These are phyloP conservation scores for Colletotrichum sp. DNA, from an alignment of 2,329 filamentous ascomycete species.

Conservation along the genomic window DNA sequence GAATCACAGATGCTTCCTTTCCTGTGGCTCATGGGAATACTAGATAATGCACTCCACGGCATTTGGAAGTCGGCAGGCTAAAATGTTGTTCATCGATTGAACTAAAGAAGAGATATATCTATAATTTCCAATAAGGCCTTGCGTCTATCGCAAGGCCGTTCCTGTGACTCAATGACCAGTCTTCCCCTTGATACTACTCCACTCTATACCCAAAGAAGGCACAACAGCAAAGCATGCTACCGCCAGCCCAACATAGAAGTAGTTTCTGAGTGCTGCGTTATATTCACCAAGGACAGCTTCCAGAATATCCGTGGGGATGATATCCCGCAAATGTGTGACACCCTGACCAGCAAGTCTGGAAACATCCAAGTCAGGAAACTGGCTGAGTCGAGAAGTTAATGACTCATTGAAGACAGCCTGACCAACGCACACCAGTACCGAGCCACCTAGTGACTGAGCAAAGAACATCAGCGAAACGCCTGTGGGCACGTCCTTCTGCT, in stretches of 20 bases:
- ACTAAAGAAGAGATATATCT: rapidly evolving
- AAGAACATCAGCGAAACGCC: conserved; percentile 52
- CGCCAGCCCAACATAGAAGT: conserved; percentile 60
- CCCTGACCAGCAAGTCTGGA: conserved; percentile 35
- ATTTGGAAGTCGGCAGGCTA: too few relatives aligned
- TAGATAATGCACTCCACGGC: too few relatives aligned
- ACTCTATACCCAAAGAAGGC: conserved; percentile 65
- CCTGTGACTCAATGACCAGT: background rate
- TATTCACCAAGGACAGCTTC: conserved; percentile 45
- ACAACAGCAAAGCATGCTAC: conserved; percentile 52
- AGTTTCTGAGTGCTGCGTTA: conserved; percentile 57
- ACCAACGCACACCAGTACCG: conserved; percentile 55
- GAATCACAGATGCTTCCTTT: too few relatives aligned
- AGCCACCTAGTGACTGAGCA: conserved; percentile 44
- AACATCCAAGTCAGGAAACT: conserved; percentile 38
- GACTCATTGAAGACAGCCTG: conserved; percentile 56
- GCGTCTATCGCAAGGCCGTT: background rate
- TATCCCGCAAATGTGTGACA: conserved; percentile 55
- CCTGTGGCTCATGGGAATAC: too few relatives aligned
- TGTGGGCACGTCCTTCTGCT: conserved; percentile 45
- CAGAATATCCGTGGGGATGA: conserved; percentile 27
- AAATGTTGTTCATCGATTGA: rapidly evolving
- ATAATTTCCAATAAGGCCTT: background rate
- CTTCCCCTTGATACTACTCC: conserved; percentile 64
- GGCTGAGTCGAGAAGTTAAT: conserved; percentile 41